Evolutionary conservation across 2,329 filamentous ascomycete genomes (phyloP).

Genomic region (Plenodomus biglobosus): DNA sequence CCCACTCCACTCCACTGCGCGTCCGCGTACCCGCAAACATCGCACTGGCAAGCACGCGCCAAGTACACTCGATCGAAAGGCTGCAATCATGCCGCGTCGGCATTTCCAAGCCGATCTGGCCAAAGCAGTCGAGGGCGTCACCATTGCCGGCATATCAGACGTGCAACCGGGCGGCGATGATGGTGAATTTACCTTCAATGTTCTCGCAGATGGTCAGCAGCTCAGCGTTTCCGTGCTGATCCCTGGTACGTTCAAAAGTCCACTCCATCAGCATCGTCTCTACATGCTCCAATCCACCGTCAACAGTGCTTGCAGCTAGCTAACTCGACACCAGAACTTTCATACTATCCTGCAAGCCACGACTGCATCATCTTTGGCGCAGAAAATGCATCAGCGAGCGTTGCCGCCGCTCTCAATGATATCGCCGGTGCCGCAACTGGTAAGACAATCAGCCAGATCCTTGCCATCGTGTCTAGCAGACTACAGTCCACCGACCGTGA

Average conservation of each 20-base stretch:
- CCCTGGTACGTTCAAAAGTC: slow-evolving; percentile 22
- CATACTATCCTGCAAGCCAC: slow-evolving; percentile 61
- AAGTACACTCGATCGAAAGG: not conserved
- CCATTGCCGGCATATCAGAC: slow-evolving; percentile 54
- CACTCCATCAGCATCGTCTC: not conserved
- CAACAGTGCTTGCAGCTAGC: not conserved
- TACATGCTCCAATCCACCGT: not conserved
- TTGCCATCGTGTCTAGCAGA: slow-evolving; percentile 49
- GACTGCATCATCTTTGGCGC: slow-evolving; percentile 60
- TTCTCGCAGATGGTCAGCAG: slow-evolving; percentile 31
- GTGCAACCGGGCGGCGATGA: slow-evolving; percentile 68
- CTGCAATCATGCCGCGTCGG: slow-evolving; percentile 62
- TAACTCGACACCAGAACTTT: slow-evolving; percentile 51
- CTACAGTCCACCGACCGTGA: slow-evolving; percentile 44
- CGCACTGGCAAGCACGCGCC: not conserved
- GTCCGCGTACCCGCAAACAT: not conserved
- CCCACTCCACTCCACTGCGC: not conserved
- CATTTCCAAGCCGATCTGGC: slow-evolving; percentile 64
- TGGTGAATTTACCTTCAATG: slow-evolving; percentile 67
- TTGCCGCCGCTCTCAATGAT: slow-evolving; percentile 49
- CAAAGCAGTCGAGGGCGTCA: slow-evolving; percentile 42
- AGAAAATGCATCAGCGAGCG: slow-evolving; percentile 48
- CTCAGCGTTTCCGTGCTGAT: slow-evolving; percentile 45
- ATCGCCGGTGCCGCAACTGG: slow-evolving; percentile 49
- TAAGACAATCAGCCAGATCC: slow-evolving; percentile 53